Evolutionary conservation across 345 rosid genomes (phyloP), one percentile per base, ranked within the genome.

Genomic region (Litchi chinensis): DNA sequence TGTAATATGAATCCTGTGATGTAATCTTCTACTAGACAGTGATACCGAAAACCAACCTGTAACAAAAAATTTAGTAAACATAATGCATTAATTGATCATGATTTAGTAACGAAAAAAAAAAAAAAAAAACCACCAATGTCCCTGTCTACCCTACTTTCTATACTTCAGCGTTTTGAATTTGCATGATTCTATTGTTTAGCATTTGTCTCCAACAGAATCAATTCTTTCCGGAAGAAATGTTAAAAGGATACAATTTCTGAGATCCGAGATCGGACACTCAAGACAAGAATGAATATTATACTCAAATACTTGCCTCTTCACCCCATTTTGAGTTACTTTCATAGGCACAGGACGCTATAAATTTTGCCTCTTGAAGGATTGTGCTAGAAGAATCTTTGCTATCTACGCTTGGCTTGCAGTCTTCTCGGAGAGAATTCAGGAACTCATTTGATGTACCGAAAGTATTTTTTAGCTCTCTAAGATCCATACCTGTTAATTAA

Each of bases 21-120:
- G 73, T 15, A 73, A 76, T 89, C 91, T 77, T 89, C 91, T 10
- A 79, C 32, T 26, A 89, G 84, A n/a, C 80, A 75, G 41, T 59
- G 3, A 65, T 89, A 85, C 81, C 65, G 8, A 62, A 87, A 87
- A 6, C 91, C 87, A 0, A 89, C 83, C 91, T 88, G 79, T 3
- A 52, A 13, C 12, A 6, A 10, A 3, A 70, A 9, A n/a, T 6
- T 5, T 39, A 22, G 40, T 43, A 13, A 41, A 57, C 60, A 9
- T 66, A 24, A 43, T 21, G 24, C 2, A 12, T 15, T 16, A 28
- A 41, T 41, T 3, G 37, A 32, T 32, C 37, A 32, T 41, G 44
- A 41, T 6, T 41, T 8, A 5, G 44, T 41, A 41, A 41, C 3
- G 44, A 32, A 32, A 32, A 32, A 32, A 32, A 32, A 32, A 32